Percentiles rank a stretch among this genome's conserved stretches.
phyloP scores from a whole-genome alignment of 2,329 filamentous ascomycete genomes.

The Neoarthrinium moseri region DNA sequence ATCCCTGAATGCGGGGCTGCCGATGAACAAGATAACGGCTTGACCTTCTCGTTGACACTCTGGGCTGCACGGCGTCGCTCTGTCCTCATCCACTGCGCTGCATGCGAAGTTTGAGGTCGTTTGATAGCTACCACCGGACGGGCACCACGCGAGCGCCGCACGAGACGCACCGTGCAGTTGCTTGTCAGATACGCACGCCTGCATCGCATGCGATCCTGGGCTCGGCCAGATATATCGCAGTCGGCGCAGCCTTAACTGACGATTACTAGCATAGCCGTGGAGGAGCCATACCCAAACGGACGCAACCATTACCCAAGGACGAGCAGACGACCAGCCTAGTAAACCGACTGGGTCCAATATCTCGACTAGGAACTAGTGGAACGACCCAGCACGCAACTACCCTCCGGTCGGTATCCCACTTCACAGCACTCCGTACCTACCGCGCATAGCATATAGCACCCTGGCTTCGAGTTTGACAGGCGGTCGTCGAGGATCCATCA shows the following conservation, averaged over 20 bases:
- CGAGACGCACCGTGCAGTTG: constrained; percentile 8
- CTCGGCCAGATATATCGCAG: constrained; percentile 5
- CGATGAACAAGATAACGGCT: constrained; percentile 10
- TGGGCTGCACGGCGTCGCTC: not conserved
- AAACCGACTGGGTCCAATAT: not conserved
- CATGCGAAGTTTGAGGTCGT: not conserved
- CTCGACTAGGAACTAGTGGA: not conserved
- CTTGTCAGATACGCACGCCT: constrained; percentile 7
- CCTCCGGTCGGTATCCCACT: not conserved
- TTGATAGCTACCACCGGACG: not conserved
- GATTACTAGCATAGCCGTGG: constrained; percentile 8
- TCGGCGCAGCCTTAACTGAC: constrained; percentile 1
- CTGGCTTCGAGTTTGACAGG: not conserved
- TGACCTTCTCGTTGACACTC: not conserved
- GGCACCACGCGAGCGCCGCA: not conserved
- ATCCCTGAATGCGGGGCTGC: constrained; percentile 11
- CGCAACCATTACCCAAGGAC: not conserved
- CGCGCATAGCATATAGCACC: constrained; percentile 8
- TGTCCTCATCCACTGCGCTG: not conserved
- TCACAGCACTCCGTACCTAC: no score
- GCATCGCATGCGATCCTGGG: constrained; percentile 7
- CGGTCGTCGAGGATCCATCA: constrained; percentile 2
- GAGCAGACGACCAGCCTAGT: not conserved
- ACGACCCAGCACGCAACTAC: constrained; percentile 1
- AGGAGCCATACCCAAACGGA: constrained; percentile 11